Conservation (phyloP, 23 red algal genomes). For the Cyanidiococcus yangmingshanensis region DNA sequence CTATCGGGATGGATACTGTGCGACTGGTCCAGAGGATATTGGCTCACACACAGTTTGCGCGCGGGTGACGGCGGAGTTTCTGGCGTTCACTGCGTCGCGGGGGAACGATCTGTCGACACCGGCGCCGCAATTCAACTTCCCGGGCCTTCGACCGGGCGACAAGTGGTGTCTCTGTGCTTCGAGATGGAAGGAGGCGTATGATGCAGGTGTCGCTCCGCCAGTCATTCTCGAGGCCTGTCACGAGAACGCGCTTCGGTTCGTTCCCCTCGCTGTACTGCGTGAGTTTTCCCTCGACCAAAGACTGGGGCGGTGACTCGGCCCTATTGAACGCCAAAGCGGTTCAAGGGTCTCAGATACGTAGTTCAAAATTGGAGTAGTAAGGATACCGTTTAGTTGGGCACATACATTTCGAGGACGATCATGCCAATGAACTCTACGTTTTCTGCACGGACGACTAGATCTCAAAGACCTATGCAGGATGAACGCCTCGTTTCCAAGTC, state of each 20-base stretch:
- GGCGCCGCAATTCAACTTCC: constrained; percentile 28
- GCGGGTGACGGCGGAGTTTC: constrained; percentile 37
- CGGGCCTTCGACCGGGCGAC: constrained; percentile 43
- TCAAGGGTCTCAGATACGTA: too few species aligned
- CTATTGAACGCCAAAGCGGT: too few species aligned
- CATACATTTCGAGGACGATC: too few species aligned
- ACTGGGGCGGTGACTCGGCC: neutral
- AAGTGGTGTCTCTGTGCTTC: constrained; percentile 55
- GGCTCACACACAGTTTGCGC: constrained; percentile 65
- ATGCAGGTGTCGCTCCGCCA: constrained; percentile 39
- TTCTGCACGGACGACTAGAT: too few species aligned
- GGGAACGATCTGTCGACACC: constrained; percentile 48
- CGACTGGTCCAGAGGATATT: constrained; percentile 31
- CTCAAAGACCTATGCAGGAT: neutral
- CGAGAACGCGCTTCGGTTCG: constrained; percentile 29
- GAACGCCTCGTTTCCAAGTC: constrained; percentile 11
- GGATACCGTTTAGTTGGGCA: too few species aligned
- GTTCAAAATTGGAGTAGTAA: too few species aligned
- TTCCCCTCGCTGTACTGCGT: constrained; percentile 33
- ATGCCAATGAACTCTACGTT: too few species aligned
- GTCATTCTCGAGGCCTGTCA: constrained; percentile 58
- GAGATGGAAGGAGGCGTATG: constrained; percentile 61
- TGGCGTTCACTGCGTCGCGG: constrained; percentile 29
- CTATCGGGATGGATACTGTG: constrained; percentile 59
- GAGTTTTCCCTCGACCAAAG: constrained; percentile 16